These are phyloP conservation scores for Starmera amethionina DNA, from an alignment of 805 yeast species.

Conservation along the genomic window DNA sequence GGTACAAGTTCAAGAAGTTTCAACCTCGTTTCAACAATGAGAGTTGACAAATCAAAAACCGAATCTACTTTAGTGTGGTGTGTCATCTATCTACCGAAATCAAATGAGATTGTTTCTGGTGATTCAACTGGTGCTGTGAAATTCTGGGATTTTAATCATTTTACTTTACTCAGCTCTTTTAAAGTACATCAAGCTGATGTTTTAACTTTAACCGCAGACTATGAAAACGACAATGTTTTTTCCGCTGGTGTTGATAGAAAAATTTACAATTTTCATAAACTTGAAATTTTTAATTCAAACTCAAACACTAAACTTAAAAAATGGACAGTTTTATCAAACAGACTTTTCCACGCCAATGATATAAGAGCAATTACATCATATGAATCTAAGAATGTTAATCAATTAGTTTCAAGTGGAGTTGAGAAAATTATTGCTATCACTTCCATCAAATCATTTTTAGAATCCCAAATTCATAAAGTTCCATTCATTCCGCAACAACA, in stretches of 20 bases:
- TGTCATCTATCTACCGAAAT: slow-evolving; percentile 49
- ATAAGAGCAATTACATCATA: slow-evolving; percentile 65
- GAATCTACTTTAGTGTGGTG: slow-evolving; percentile 93
- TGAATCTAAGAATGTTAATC: slow-evolving; percentile 58
- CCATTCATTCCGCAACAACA: slow-evolving; percentile 51
- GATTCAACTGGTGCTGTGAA: slow-evolving; percentile 94
- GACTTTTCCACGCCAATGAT: slow-evolving; percentile 80
- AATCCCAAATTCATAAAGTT: slow-evolving; percentile 63
- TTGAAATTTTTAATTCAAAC: slow-evolving; percentile 3
- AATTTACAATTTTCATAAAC: slow-evolving; percentile 52
- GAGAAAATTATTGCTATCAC: slow-evolving; percentile 58
- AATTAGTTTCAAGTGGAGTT: slow-evolving; percentile 76
- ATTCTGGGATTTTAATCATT: slow-evolving; percentile 80
- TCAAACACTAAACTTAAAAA: slow-evolving; percentile 35
- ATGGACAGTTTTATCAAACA: slow-evolving; percentile 72
- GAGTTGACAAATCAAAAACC: slow-evolving; percentile 79
- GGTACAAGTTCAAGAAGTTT: slow-evolving; percentile 31
- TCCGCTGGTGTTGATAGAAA: slow-evolving; percentile 93
- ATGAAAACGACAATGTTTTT: slow-evolving; percentile 54
- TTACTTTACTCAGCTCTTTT: slow-evolving; percentile 72
- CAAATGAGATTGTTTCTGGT: slow-evolving; percentile 80
- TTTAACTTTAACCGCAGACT: slow-evolving; percentile 55
- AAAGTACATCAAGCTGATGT: slow-evolving; percentile 88
- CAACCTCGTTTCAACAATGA: slow-evolving; percentile 72
- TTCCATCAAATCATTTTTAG: slow-evolving; percentile 55